phyloP scores from a whole-genome alignment of 2,329 filamentous ascomycete genomes.

The Monilinia polystroma region DNA sequence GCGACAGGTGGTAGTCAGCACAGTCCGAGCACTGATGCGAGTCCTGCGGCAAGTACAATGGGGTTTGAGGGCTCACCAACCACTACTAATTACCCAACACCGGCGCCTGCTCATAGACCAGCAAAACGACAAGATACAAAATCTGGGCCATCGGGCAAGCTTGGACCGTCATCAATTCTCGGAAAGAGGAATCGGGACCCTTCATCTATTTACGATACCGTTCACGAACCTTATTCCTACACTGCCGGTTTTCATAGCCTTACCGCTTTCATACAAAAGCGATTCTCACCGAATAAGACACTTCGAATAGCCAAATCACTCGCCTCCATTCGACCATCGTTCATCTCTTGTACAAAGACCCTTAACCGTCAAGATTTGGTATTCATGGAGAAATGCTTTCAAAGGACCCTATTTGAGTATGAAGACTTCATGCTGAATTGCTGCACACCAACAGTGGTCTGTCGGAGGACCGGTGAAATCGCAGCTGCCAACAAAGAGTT shows the following conservation, averaged over 20 bases:
- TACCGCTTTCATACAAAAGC: conserved; percentile 73
- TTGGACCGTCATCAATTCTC: conserved; percentile 36
- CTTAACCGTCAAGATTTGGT: conserved; percentile 85
- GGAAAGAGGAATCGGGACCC: conserved; percentile 67
- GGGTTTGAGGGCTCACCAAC: conserved; percentile 58
- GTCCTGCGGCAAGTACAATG: conserved; percentile 55
- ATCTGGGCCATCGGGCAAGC: conserved; percentile 31
- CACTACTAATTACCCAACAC: conserved; percentile 35
- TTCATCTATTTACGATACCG: conserved; percentile 81
- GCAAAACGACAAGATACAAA: conserved; percentile 37
- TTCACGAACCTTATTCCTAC: conserved; percentile 90
- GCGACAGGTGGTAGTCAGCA: conserved; percentile 60
- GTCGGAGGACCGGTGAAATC: conserved; percentile 89
- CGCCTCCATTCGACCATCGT: conserved; percentile 85
- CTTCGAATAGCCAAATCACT: conserved; percentile 83
- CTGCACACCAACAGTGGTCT: conserved; percentile 88
- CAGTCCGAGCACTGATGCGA: conserved; percentile 64
- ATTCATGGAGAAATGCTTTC: conserved; percentile 97
- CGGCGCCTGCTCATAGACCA: conserved; percentile 30
- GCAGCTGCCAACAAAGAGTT: conserved; percentile 96
- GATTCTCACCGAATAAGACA: conserved; percentile 75
- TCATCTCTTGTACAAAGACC: conserved; percentile 89
- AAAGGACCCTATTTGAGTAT: conserved; percentile 87
- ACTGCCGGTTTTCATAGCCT: conserved; percentile 87
- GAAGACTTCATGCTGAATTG: conserved; percentile 88